Evolutionary conservation across 2,329 filamentous ascomycete genomes (phyloP), one percentile per base, ranked within the genome.

Genomic region (Fusarium transvaalense): DNA sequence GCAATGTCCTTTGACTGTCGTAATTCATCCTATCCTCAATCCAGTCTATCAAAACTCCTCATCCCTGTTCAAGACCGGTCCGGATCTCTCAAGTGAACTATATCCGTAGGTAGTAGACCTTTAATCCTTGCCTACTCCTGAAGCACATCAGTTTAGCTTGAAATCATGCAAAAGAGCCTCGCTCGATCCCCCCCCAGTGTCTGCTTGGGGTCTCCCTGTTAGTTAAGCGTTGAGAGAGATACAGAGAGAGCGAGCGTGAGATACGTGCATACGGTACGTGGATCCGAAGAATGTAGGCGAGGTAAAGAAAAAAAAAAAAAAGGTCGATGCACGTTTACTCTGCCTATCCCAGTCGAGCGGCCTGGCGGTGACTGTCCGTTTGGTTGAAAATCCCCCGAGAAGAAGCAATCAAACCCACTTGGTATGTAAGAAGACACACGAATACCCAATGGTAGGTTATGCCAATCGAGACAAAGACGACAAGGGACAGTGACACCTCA

Each of bases 371-470:
- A 70, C 47, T 56, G 57, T 64, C 46, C 56, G 37, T 54, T 55
- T 61, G 50, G 56, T 32, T 27, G 43, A 29, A 69, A 69, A 69
- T 61, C 31, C 46, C 55, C 67, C 67, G 63, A 70, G 47, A 64
- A 68, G 38, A 70, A 69, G 63, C 54, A 69, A 70, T 45, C 38
- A 41, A 60, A 38, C 43, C 59, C 53, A 61, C 64, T 51, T 60
- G 41, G 48, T 56, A 46, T 32, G 38, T 52, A 25, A 21, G 39
- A 56, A 29, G 43, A 32, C 53, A 29, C 19, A 55, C 39, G 13
- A 43, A 54, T 54, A n/a, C 48, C 52, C 39, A 55, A 48, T 35
- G 32, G 19, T 37, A 45, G 27, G 32, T 52, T 52, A 39, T 65
- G 25, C 52, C 41, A n/a, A 35, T 52, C 29, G 52, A 54, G 29